Base-by-base conservation (phyloP, 179 eudicot genomes). In the Drosera spatulata region DNA sequence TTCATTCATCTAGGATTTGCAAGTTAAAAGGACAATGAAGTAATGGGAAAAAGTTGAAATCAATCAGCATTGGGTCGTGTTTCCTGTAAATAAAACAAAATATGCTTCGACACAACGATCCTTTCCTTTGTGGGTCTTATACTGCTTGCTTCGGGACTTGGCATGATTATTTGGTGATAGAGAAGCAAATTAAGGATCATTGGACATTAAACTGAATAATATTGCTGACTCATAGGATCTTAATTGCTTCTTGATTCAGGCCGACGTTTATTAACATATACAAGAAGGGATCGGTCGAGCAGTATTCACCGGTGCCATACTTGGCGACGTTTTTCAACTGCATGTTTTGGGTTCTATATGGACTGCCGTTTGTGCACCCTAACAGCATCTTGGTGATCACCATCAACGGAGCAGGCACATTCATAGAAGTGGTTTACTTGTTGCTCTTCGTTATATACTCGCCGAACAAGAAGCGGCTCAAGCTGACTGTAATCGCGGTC, bases 331-430 rank as follows among this genome's bases (percentile, higher is more conserved):
- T 84, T 38, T 22, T 77, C 15, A 79, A 81, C 73, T 84, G 86
- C 45, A 79, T 75, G 41, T 60, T 84, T 0, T 84, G 90, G 90
- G 73, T 79, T 39, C 39, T 81, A 22, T 84, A 81, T 68, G 90
- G 90, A 2, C 82, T 84, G 12, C 90, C 90, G 3, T 51, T 74
- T 66, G 86, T 84, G 47, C 80, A 79, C 63, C 86, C 90, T 6
- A 39, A 81, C 38, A 77, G 84, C 81, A 39, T 53, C 13, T 67
- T 84, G 11, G 82, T 84, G 1, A 11, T 81, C 41, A 84, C 90
- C 62, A 73, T 84, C 14, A 84, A 81, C 7, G 86, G 84, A 11
- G 48, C 79, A 2, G 90, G 90, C 1, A 41, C 69, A 9, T 62
- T 65, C 4, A 81, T 84, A 9, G 86, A 84, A 78, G 53, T 79